Percentiles rank a stretch among this genome's conserved stretches.
Evolutionary conservation across 441 rosid species (phyloP).

Genomic region (Sinapis alba): DNA sequence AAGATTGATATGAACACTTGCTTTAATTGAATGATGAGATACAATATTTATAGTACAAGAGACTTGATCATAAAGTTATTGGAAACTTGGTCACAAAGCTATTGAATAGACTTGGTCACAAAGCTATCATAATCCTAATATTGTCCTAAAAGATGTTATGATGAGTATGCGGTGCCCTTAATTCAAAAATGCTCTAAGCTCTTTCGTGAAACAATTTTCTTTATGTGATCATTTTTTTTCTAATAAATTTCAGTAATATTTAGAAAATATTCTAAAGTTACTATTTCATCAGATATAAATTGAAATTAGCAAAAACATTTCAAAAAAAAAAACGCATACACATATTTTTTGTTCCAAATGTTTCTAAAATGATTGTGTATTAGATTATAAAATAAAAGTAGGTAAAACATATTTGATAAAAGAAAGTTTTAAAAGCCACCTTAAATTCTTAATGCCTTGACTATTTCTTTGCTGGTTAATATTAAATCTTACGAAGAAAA

Average conservation of each 20-base stretch:
- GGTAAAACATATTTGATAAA: background rate
- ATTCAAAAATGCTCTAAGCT: background rate
- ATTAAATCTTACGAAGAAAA: background rate
- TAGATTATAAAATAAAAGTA: background rate
- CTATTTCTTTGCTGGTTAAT: background rate
- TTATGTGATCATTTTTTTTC: background rate
- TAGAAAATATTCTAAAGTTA: background rate
- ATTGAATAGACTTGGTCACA: too few relatives aligned
- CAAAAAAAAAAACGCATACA: background rate
- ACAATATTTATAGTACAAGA: too few relatives aligned
- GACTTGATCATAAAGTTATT: too few relatives aligned
- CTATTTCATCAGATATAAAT: background rate
- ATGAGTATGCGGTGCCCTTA: background rate
- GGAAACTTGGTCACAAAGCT: too few relatives aligned
- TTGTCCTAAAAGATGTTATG: background rate
- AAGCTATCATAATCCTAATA: too few relatives aligned
- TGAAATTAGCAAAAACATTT: background rate
- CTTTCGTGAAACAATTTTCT: background rate
- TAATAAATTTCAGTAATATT: background rate
- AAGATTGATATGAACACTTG: too few relatives aligned
- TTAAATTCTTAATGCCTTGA: background rate
- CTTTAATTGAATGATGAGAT: too few relatives aligned
- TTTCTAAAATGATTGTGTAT: background rate
- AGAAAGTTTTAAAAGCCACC: background rate
- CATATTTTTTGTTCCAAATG: background rate